Conservation (phyloP, 2,329 filamentous ascomycete genomes). For the Achaetomium macrosporum region DNA sequence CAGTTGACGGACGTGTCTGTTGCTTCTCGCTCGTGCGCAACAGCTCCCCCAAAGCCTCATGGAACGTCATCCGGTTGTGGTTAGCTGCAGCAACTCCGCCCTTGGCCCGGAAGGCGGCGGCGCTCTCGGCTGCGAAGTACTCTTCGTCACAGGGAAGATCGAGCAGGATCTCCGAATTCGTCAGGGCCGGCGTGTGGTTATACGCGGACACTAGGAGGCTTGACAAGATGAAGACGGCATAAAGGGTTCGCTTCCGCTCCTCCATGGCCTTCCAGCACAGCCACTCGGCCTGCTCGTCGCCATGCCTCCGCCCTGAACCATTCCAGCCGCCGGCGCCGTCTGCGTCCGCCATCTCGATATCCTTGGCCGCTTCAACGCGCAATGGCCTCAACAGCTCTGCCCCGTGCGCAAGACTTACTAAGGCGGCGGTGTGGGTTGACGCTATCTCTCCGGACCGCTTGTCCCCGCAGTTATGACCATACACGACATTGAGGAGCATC, state of each 20-base stretch:
- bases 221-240: conserved; percentile 83
- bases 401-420: conserved; percentile 85
- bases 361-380: conserved; percentile 39
- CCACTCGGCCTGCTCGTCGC: conserved; percentile 69
- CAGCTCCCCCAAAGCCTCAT: conserved; percentile 72
- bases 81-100: conserved; percentile 66
- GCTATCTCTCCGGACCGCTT: conserved; percentile 88
- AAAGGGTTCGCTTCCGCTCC: conserved; percentile 89
- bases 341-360: conserved; percentile 54
- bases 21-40: conserved; percentile 67
- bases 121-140: conserved; percentile 76
- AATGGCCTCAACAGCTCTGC: conserved; percentile 61
- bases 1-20: conserved; percentile 44
- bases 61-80: conserved; percentile 70
- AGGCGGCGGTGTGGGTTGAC: conserved; percentile 81
- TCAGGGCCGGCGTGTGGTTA: conserved; percentile 83
- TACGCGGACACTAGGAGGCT: conserved; percentile 88
- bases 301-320: conserved; percentile 37
- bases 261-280: conserved; percentile 81
- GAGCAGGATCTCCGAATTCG: conserved; percentile 87
- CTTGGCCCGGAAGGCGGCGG: conserved; percentile 72
- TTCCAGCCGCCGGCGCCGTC: conserved; percentile 42
- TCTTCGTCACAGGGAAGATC: conserved; percentile 92
- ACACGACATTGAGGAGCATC: conserved; percentile 93
- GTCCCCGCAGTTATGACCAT: conserved; percentile 90